Evolutionary conservation across 1,284 basidiomycete genomes (phyloP), one percentile per base, ranked within the genome.

Genomic region (Sutorius eximius): DNA sequence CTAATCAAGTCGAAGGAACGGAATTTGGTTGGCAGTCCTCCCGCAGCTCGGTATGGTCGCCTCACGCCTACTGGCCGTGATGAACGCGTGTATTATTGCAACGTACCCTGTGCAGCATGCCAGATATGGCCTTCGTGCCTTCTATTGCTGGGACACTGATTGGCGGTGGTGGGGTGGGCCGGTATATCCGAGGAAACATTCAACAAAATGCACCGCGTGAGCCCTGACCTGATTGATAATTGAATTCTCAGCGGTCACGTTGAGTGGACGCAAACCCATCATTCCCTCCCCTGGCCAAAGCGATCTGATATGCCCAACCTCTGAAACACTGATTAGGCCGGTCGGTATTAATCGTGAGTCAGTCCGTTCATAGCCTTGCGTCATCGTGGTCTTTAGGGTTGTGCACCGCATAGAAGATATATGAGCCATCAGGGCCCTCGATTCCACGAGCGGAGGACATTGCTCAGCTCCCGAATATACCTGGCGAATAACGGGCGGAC

Each of bases 231-330:
- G 22, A 33, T 20, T 32, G 52, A 54, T 44, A 10, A 32, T 45
- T 38, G 52, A 44, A 38, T 55, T 45, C 33, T 57, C 43, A 53
- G 44, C 41, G 49, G 15, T 24, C 22, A 18, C n/a, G 49, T 56
- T 41, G 59, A 30, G 38, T 65, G 62, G 58, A 52, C 62, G 53
- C 54, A 45, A 52, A 34, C 51, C 40, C 37, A 55, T 61, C 51
- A 48, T 43, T 42, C 36, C 36, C 27, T 29, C 29, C 32, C 38
- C 36, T 24, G 24, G 33, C 32, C 18, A 11, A 42, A 46, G 24
- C 42, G 49, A 50, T 50, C 30, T 29, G 46, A 61, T 36, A 48
- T 36, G 22, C 45, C 30, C 40, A 38, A 27, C 33, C 3, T 43
- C 50, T 44, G 42, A 51, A 49, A 55, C 13, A 33, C 29, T 24